These are phyloP conservation scores for Plasmopara halstedii DNA, from an alignment of 352 stramenopile species.

Conservation along the genomic window DNA sequence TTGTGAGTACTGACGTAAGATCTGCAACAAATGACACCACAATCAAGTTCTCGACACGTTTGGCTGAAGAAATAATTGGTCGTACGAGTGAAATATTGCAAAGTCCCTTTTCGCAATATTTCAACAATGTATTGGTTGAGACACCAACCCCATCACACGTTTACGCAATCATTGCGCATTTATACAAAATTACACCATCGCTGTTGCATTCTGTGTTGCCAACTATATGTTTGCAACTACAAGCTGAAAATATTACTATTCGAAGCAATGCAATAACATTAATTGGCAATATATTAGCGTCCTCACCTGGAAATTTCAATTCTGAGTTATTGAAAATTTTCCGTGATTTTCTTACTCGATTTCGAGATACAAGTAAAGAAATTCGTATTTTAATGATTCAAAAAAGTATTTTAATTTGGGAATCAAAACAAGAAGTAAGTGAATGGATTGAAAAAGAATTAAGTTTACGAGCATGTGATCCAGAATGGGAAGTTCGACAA, in stretches of 20 bases:
- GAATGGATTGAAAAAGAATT: slow-evolving; percentile 66
- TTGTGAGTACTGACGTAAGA: slow-evolving; percentile 22
- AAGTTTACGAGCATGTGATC: slow-evolving; percentile 57
- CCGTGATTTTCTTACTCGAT: slow-evolving; percentile 78
- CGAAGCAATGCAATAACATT: slow-evolving; percentile 66
- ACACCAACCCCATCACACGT: slow-evolving; percentile 38
- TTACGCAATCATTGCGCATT: slow-evolving; percentile 74
- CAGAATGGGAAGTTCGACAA: slow-evolving; percentile 78
- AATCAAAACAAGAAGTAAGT: slow-evolving; percentile 55
- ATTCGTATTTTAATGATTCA: slow-evolving; percentile 82
- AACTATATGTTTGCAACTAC: slow-evolving; percentile 81
- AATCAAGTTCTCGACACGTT: slow-evolving; percentile 24
- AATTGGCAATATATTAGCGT: slow-evolving; percentile 76
- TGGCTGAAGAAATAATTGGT: slow-evolving; percentile 69
- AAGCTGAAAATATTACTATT: slow-evolving; percentile 81
- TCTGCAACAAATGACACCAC: slow-evolving; percentile 2
- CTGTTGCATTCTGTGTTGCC: slow-evolving; percentile 75
- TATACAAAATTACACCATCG: slow-evolving; percentile 74
- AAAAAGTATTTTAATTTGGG: slow-evolving; percentile 60
- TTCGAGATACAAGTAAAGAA: slow-evolving; percentile 80
- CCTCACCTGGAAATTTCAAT: slow-evolving; percentile 58
- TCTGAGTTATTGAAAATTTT: slow-evolving; percentile 80
- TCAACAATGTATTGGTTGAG: slow-evolving; percentile 77
- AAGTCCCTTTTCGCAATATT: slow-evolving; percentile 60
- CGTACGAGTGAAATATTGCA: slow-evolving; percentile 64